Evolutionary conservation across 2,329 filamentous ascomycete genomes (phyloP).

Genomic region (Fusarium sp.): DNA sequence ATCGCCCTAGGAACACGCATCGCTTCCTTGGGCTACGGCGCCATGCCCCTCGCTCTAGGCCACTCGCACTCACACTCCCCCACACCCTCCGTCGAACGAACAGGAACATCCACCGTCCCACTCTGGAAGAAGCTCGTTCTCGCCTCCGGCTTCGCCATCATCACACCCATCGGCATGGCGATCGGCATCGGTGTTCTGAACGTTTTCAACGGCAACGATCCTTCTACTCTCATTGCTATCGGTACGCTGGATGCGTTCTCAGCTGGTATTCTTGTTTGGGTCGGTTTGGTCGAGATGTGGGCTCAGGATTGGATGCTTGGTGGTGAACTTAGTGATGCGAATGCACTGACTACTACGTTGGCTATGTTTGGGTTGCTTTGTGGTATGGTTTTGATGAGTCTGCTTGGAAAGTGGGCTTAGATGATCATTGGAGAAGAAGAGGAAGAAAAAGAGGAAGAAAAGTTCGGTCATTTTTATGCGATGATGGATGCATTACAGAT

Average conservation of each 20-base stretch:
- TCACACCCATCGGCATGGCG: constrained; percentile 82
- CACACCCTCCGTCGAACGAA: constrained; percentile 31
- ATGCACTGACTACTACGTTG: constrained; percentile 58
- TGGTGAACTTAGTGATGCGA: constrained; percentile 64
- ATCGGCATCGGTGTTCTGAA: constrained; percentile 79
- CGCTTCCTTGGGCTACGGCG: constrained; percentile 62
- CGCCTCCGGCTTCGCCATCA: constrained; percentile 71
- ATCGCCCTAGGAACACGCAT: constrained; percentile 79
- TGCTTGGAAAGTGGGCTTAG: constrained; percentile 81
- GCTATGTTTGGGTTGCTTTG: constrained; percentile 66
- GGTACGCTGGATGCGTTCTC: constrained; percentile 79
- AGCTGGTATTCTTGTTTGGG: constrained; percentile 81
- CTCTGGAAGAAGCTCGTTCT: constrained; percentile 68
- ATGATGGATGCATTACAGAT: neutral
- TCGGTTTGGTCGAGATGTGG: constrained; percentile 83
- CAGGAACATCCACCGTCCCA: constrained; percentile 47
- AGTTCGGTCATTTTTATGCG: neutral
- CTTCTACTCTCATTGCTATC: constrained; percentile 74
- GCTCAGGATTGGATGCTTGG: constrained; percentile 76
- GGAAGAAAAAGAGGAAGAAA: neutral
- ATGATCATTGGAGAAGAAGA: neutral
- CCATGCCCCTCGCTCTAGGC: constrained; percentile 32
- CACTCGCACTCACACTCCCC: constrained; percentile 37
- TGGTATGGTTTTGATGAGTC: constrained; percentile 76
- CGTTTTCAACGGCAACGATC: constrained; percentile 78